A percentile compares a stretch with the other conserved stretches of the same genome.
Evolutionary conservation across 1,284 basidiomycete genomes (phyloP).

Genomic region (Malassezia pachydermatis): DNA sequence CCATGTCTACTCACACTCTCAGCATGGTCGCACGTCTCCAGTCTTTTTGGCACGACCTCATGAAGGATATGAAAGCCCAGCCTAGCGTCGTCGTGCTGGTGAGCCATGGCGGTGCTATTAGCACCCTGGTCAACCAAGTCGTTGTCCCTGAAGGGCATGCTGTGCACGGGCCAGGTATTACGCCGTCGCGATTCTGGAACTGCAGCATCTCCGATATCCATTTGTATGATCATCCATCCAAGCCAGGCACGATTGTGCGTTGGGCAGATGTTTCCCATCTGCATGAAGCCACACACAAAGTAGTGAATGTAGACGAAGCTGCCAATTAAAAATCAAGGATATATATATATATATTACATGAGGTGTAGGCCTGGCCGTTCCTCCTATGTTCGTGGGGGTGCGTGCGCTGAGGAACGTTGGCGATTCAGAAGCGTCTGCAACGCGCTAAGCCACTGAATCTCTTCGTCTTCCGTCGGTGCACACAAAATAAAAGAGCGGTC

Average conservation of each 20-base stretch:
- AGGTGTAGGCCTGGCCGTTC: background rate
- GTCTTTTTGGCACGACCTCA: constrained; percentile 32
- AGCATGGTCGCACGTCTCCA: constrained; percentile 24
- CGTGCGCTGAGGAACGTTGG: constrained; percentile 15
- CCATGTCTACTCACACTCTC: background rate
- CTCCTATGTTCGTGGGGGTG: background rate
- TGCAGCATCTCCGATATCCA: constrained; percentile 40
- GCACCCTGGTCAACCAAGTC: constrained; percentile 33
- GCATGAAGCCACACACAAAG: background rate
- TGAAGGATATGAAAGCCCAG: background rate
- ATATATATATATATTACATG: constrained; percentile 1
- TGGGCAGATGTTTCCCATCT: constrained; percentile 18
- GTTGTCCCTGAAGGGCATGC: constrained; percentile 25
- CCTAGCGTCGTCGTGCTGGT: constrained; percentile 29
- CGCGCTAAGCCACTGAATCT: constrained; percentile 94
- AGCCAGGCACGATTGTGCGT: constrained; percentile 3
- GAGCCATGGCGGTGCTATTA: constrained; percentile 38
- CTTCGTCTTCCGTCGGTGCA: constrained; percentile 92
- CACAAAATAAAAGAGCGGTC: constrained; percentile 79
- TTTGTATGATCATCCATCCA: background rate
- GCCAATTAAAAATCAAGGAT: background rate
- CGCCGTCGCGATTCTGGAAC: constrained; percentile 38
- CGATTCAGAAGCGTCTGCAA: constrained; percentile 70
- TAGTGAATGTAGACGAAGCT: constrained; percentile 14
- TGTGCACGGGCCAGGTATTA: constrained; percentile 12